Evolutionary conservation across 495 filamentous ascomycete species (phyloP).

Genomic region (Xylaria acuta): DNA sequence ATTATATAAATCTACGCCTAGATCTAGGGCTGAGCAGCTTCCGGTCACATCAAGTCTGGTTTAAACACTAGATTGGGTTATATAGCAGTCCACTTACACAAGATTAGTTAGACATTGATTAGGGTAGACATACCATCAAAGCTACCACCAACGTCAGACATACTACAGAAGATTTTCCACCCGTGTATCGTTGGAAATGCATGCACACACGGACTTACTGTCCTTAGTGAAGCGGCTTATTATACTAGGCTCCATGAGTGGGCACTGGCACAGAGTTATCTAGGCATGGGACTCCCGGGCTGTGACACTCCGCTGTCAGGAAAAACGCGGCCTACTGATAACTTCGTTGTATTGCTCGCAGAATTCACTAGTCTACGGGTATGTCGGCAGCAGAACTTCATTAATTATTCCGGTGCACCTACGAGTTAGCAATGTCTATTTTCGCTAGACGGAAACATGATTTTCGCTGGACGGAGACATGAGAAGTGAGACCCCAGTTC

Average conservation of each 20-base stretch:
- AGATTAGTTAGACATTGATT: not conserved
- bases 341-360: not conserved
- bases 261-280: not conserved
- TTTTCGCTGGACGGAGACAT: not conserved
- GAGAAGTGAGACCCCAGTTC: not conserved
- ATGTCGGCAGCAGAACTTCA: not conserved
- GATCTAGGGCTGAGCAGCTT: not conserved
- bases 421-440: not conserved
- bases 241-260: not conserved
- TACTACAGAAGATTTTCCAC: constrained; percentile 14
- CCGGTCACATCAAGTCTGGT: not conserved
- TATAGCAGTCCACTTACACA: not conserved
- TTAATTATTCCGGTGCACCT: constrained; percentile 8
- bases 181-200: not conserved
- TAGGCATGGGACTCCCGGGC: not conserved
- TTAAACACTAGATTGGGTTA: not conserved
- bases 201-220: not conserved
- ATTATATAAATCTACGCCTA: constrained; percentile 5
- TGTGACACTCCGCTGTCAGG: constrained; percentile 2
- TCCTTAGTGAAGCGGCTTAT: not conserved
- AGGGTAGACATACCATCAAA: not conserved
- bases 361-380: not conserved
- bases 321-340: constrained; percentile 3
- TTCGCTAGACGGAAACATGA: not conserved
- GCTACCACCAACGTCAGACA: not conserved